Evolutionary conservation across 805 yeast genomes (phyloP).

Genomic region (Blastobotrys attinorum): DNA sequence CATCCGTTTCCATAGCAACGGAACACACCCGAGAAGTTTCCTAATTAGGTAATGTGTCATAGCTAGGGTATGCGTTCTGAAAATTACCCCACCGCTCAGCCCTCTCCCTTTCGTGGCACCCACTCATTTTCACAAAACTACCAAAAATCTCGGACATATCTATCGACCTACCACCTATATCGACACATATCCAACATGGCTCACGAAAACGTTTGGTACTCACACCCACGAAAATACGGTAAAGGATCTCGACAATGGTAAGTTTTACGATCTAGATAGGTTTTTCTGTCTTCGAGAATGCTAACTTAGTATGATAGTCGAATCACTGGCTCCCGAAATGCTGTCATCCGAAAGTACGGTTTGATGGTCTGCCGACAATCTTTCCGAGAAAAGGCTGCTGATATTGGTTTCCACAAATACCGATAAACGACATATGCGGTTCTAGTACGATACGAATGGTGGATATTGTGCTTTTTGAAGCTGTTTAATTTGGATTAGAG

Average conservation of each 20-base stretch:
- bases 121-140: background rate
- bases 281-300: background rate
- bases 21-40: too few species aligned
- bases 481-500: too few species aligned
- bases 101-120: background rate
- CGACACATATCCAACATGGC: slow-evolving; percentile 66
- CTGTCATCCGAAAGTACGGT: slow-evolving; percentile 99
- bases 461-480: too few species aligned
- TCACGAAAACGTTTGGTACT: slow-evolving; percentile 99
- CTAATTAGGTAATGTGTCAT: too few species aligned
- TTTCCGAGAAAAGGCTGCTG: slow-evolving; percentile 99
- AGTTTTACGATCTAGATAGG: slow-evolving; percentile 8
- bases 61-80: too few species aligned
- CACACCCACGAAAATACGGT: slow-evolving; percentile 99
- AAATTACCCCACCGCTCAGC: background rate
- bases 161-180: background rate
- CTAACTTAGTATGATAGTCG: slow-evolving; percentile 38
- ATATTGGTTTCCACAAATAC: slow-evolving; percentile 98
- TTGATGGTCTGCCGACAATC: slow-evolving; percentile 99
- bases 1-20: too few species aligned
- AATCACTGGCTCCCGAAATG: slow-evolving; percentile 97
- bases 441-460: background rate
- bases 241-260: slow-evolving; percentile 98
- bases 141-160: background rate
- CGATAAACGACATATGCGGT: slow-evolving; percentile 50